Evolutionary conservation across 2,329 filamentous ascomycete genomes (phyloP), one percentile per base, ranked within the genome.

Genomic region (Juglanconis sp.): DNA sequence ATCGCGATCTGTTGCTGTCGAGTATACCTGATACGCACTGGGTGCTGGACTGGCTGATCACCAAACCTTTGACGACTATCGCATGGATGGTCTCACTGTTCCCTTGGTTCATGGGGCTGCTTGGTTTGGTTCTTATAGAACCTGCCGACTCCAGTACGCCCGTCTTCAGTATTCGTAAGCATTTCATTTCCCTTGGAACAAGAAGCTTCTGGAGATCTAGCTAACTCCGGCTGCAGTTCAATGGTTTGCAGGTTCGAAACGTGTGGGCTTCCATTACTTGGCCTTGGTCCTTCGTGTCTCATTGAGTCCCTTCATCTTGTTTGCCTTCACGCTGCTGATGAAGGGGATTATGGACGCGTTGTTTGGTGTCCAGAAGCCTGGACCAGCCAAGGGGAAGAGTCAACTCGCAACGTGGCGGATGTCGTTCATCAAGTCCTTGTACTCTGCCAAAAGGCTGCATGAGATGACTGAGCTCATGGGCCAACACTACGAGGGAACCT

Each of bases 401-500:
- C 67, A 74, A 3, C 61, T 80, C 38, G 72, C 74, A 8, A 76
- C 69, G 50, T 82, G 81, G 73, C 72, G 80, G 31, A 74, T 73
- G 64, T 66, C 70, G 4, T 67, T 83, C 4, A 74, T 82, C 57
- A 75, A 75, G 62, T 72, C 70, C 6, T 66, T 84, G 13, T 72
- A 80, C 56, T 78, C 81, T 3, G 70, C 70, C 3, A 68, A 72
- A 4, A 70, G 72, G 5, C 74, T 84, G 24, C 77, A 79, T 62
- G 74, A 78, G 24, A 65, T 85, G 55, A 82, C 80, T 0, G 73
- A 74, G 36, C 70, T 85, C 24, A 80, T 83, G 60, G 82, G 82
- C 7, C 74, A 76, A 34, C 82, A 85, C 65, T 85, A 85, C 65
- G 81, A 83, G 62, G 74, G 77, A 9, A 84, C 81, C 1, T 84